Percentiles rank a stretch among this genome's conserved stretches.
Evolutionary conservation across 2,329 filamentous ascomycete genomes (phyloP).

Genomic region (Sporothrix luriei): DNA sequence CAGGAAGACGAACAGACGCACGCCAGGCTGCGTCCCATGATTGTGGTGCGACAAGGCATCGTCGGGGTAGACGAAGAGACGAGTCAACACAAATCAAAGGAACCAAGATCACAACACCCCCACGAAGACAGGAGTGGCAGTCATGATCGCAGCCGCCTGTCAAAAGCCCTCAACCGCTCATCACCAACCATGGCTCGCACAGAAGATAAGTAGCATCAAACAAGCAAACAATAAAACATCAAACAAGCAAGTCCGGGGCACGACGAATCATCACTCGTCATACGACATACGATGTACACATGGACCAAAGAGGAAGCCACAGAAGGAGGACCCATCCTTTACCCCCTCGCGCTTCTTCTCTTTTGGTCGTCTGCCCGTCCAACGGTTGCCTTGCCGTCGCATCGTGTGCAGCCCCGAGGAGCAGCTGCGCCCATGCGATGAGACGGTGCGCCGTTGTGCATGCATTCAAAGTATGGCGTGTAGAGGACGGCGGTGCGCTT

Average conservation of each 20-base stretch:
- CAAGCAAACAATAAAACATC: conserved; percentile 13
- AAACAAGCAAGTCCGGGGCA: neutral
- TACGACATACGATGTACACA: neutral
- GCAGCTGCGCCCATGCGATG: neutral
- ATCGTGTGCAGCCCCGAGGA: neutral
- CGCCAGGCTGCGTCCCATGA: no score
- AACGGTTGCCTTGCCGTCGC: neutral
- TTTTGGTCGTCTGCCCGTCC: neutral
- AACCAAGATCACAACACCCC: neutral
- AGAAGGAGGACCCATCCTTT: neutral
- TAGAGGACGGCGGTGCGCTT: neutral
- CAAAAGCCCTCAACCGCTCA: neutral
- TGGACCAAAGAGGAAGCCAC: no score
- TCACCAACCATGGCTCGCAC: neutral
- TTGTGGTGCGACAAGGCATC: no score
- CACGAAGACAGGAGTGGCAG: neutral
- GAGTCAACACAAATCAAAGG: neutral
- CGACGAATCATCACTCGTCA: conserved; percentile 1
- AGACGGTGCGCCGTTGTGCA: neutral
- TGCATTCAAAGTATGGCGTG: neutral
- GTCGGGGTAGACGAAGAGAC: neutral
- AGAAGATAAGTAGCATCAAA: neutral
- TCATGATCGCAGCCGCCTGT: neutral
- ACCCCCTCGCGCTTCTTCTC: no score
- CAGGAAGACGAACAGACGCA: neutral